A percentile compares a stretch with the other conserved stretches of the same genome.
These are phyloP conservation scores for Spinellus fusiger DNA, from an alignment of 192 early-diverging fungal genomes.

Conservation along the genomic window DNA sequence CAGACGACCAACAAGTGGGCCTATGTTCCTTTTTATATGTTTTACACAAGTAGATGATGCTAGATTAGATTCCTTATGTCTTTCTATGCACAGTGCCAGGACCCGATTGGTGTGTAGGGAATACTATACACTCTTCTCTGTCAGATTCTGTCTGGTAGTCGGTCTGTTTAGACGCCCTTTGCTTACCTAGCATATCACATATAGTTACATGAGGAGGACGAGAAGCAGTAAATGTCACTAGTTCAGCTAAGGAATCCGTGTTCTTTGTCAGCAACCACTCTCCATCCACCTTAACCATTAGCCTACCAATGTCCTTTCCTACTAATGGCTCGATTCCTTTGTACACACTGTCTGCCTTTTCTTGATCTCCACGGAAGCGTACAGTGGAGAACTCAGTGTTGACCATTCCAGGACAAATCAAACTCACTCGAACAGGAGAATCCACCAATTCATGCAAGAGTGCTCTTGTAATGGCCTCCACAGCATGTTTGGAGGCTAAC, in stretches of 20 bases:
- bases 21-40: too few relatives aligned
- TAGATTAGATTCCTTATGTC: too few relatives aligned
- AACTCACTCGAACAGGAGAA: constrained; percentile 64
- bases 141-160: background rate
- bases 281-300: background rate
- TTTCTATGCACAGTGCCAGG: constrained; percentile 9
- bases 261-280: background rate
- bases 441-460: constrained; percentile 70
- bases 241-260: constrained; percentile 38
- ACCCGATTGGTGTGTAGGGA: constrained; percentile 48
- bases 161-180: background rate
- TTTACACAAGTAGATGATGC: too few relatives aligned
- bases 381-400: constrained; percentile 91
- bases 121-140: constrained; percentile 9
- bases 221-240: constrained; percentile 72
- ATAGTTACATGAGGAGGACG: constrained; percentile 71
- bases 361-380: constrained; percentile 63
- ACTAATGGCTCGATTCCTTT: constrained; percentile 65
- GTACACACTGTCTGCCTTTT: constrained; percentile 68
- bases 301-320: constrained; percentile 66
- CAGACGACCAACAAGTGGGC: too few relatives aligned
- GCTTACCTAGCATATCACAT: constrained; percentile 47
- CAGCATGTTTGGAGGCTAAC: constrained; percentile 70
- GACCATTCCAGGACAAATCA: constrained; percentile 74
- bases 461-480: constrained; percentile 73